Evolutionary conservation across 2,329 filamentous ascomycete species (phyloP).

Genomic region (Zymoseptoria ardabiliae): DNA sequence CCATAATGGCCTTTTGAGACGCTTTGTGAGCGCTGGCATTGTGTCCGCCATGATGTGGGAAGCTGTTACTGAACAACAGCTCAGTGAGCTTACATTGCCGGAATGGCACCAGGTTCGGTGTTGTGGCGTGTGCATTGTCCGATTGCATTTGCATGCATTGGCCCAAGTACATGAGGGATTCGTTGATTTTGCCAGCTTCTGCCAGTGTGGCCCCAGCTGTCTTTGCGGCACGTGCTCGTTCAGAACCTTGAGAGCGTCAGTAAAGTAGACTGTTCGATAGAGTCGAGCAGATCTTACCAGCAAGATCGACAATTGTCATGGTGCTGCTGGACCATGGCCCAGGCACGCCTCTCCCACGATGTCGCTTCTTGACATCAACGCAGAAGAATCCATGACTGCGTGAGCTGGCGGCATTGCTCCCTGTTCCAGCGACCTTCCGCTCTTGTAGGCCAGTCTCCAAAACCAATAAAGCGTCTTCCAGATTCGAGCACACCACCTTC

Average conservation of each 20-base stretch:
- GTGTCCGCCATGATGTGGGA: slow-evolving; percentile 21
- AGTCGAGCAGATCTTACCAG: slow-evolving; percentile 46
- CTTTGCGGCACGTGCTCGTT: slow-evolving; percentile 87
- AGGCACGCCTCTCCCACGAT: slow-evolving; percentile 39
- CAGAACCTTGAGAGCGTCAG: slow-evolving; percentile 52
- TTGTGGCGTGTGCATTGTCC: slow-evolving; percentile 57
- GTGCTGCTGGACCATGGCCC: slow-evolving; percentile 67
- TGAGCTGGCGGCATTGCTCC: slow-evolving; percentile 86
- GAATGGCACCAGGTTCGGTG: slow-evolving; percentile 65
- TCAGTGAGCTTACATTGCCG: slow-evolving; percentile 49
- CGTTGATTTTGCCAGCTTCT: slow-evolving; percentile 97
- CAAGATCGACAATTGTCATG: slow-evolving; percentile 83
- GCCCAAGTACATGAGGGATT: slow-evolving; percentile 95
- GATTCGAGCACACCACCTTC: slow-evolving; percentile 77
- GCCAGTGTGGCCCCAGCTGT: slow-evolving; percentile 86
- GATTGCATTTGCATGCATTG: slow-evolving; percentile 96
- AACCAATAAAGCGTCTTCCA: slow-evolving; percentile 80
- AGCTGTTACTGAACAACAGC: slow-evolving; percentile 46
- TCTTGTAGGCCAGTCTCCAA: slow-evolving; percentile 85
- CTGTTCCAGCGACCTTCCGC: slow-evolving; percentile 79
- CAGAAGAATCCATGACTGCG: slow-evolving; percentile 95
- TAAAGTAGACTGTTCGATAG: neutral
- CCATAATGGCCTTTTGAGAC: slow-evolving; percentile 87
- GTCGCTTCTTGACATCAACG: slow-evolving; percentile 83
- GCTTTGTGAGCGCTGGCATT: slow-evolving; percentile 45